Evolutionary conservation across 2,329 filamentous ascomycete species (phyloP).

Genomic region (Trematosphaeria pertusa): DNA sequence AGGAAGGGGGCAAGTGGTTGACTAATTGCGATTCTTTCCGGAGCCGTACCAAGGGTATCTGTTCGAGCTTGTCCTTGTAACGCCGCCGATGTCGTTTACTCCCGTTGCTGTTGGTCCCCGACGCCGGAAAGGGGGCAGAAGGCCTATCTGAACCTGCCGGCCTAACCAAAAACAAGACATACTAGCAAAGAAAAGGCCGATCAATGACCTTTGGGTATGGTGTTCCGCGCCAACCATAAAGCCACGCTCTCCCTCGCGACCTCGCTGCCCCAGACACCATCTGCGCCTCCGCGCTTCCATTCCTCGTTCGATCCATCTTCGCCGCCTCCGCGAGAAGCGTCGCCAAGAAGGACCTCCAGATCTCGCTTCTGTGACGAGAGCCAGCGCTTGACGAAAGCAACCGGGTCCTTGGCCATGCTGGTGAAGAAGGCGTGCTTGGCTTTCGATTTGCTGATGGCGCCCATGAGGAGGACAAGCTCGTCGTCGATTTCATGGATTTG

Average conservation of each 20-base stretch:
- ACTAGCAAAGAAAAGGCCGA: no score
- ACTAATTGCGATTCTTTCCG: no score
- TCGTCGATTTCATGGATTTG: conserved; percentile 82
- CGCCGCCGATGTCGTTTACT: no score
- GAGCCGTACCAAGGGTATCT: no score
- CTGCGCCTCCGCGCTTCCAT: conserved; percentile 69
- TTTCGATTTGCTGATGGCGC: conserved; percentile 83
- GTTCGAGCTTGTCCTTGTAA: no score
- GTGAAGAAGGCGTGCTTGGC: conserved; percentile 90
- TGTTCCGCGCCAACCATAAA: conserved; percentile 61
- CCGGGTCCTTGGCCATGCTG: conserved; percentile 79
- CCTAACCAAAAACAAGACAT: no score
- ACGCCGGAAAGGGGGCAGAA: no score
- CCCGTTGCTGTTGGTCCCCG: no score
- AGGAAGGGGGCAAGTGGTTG: no score
- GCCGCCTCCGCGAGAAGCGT: conserved; percentile 67
- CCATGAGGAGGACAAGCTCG: conserved; percentile 81
- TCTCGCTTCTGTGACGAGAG: conserved; percentile 90
- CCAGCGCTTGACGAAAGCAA: conserved; percentile 86
- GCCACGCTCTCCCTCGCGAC: conserved; percentile 68
- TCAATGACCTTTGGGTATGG: conserved; percentile 39
- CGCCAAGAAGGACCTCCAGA: conserved; percentile 85
- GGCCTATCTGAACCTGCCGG: no score
- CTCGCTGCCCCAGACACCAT: conserved; percentile 69
- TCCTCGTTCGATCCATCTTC: conserved; percentile 66